Base-by-base conservation (phyloP, 1,284 basidiomycete species). In the Trametes sp. region DNA sequence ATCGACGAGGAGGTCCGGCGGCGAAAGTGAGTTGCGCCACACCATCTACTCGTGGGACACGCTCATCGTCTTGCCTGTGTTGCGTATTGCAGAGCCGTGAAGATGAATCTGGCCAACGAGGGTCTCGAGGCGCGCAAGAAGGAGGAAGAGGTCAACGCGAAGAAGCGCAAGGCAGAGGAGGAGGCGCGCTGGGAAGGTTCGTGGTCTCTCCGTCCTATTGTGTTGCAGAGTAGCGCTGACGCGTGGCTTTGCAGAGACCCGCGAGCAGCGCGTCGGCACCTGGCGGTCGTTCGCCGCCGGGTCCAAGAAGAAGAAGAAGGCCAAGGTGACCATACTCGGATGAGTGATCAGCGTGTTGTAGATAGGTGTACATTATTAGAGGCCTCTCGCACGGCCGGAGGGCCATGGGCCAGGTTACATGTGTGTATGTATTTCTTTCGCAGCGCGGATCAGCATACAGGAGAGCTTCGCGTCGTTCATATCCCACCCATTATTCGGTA, bases 51-150 rank as follows among this genome's bases (percentile, higher is more conserved):
- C 36, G 57, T 56, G 33, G 59, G 24, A 36, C 23, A 6, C 11
- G 23, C 28, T 54, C 23, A 58, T 52, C 6, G 26, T 23, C 2
- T 42, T 31, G 31, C 31, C 11, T 33, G n/a, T 11, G 31, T 11
- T 33, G 31, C 6, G 21, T 36, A 36, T 36, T 3, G n/a, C 63
- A 93, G 92, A 72, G 91, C 92, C 2, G 77, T 93, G 67, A 94
- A 94, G 79, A 88, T 93, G 87, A 93, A 93, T 71, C 77, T 94
- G 52, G 92, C 92, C 4, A 94, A 94, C 69, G 92, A 94, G 75
- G 92, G 92, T 14, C 77, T 93, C 4, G 92, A 94, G 73, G 92
- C 92, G 10, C 83, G 86, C 68, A 92, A 89, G 80, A 94, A 94
- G 74, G 92, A 94, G 61, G 92, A 92, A 59, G 92, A 94, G 69